phyloP scores from a whole-genome alignment of 2,329 filamentous ascomycete species.

The Apiospora pterosperma region DNA sequence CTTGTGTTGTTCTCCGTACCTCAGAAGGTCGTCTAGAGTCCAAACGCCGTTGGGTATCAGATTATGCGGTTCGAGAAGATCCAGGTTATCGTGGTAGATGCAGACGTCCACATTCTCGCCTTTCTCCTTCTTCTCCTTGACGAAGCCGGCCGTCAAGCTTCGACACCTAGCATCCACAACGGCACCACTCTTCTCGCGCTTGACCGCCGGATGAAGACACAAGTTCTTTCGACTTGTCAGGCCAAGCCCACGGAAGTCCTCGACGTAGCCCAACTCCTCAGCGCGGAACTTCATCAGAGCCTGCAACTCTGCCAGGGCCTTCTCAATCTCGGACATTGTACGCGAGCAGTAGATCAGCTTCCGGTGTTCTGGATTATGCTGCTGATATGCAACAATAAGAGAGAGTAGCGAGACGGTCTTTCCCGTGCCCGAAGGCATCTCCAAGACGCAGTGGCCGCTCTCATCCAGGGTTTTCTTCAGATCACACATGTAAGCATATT shows the following conservation, averaged over 20 bases:
- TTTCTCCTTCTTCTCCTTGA: conserved; percentile 94
- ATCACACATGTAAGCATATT: conserved; percentile 81
- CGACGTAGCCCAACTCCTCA: conserved; percentile 81
- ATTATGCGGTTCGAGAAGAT: conserved; percentile 91
- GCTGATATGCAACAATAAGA: conserved; percentile 94
- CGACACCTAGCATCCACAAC: conserved; percentile 95
- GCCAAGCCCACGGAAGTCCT: conserved; percentile 90
- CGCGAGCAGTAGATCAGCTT: conserved; percentile 99
- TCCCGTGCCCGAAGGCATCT: conserved; percentile 98
- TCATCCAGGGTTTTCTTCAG: conserved; percentile 87
- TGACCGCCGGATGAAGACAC: conserved; percentile 93
- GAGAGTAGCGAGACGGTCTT: conserved; percentile 96
- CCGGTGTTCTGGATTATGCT: conserved; percentile 85
- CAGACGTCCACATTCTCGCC: conserved; percentile 94
- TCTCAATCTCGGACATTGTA: conserved; percentile 99
- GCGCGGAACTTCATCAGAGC: conserved; percentile 92
- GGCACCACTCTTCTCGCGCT: conserved; percentile 89
- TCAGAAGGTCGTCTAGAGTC: conserved; percentile 84
- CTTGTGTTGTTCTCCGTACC: conserved; percentile 91
- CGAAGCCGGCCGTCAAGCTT: conserved; percentile 92
- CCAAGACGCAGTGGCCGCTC: conserved; percentile 90
- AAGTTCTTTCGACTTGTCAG: conserved; percentile 96
- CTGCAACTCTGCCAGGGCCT: conserved; percentile 88
- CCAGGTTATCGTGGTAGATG: conserved; percentile 96
- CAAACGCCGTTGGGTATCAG: conserved; percentile 93